These are phyloP conservation scores for Albifimbria verrucaria DNA, from an alignment of 2,329 filamentous ascomycete genomes.

Conservation along the genomic window DNA sequence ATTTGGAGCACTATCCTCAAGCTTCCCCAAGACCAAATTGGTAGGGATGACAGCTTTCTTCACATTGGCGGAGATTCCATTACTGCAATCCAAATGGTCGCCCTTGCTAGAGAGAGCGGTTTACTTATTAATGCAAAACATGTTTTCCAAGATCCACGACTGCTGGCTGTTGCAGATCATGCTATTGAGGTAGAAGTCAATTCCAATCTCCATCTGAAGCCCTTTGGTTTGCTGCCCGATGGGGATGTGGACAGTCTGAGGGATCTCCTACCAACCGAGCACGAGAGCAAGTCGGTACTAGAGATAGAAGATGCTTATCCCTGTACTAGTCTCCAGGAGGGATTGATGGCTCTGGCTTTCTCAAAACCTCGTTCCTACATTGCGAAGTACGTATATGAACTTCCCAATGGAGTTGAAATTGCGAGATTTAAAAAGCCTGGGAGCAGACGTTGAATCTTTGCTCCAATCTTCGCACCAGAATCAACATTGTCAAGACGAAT, in stretches of 20 bases:
- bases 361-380: not conserved
- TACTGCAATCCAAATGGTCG: constrained; percentile 14
- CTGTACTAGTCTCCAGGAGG: not conserved
- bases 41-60: constrained; percentile 13
- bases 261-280: not conserved
- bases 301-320: not conserved
- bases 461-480: not conserved
- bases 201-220: not conserved
- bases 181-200: not conserved
- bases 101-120: not conserved
- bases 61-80: constrained; percentile 20
- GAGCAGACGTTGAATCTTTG: not conserved
- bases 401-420: not conserved
- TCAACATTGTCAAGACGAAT: not conserved
- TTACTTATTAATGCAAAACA: constrained; percentile 1
- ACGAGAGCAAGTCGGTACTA: not conserved
- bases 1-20: constrained; percentile 13
- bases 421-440: not conserved
- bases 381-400: not conserved
- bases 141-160: constrained; percentile 8
- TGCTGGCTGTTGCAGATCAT: constrained; percentile 1
- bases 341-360: not conserved
- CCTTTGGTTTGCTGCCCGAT: not conserved
- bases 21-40: constrained; percentile 7
- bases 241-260: not conserved